Conservation (phyloP, 2,329 filamentous ascomycete species). For the Aspergillus udagawae region DNA sequence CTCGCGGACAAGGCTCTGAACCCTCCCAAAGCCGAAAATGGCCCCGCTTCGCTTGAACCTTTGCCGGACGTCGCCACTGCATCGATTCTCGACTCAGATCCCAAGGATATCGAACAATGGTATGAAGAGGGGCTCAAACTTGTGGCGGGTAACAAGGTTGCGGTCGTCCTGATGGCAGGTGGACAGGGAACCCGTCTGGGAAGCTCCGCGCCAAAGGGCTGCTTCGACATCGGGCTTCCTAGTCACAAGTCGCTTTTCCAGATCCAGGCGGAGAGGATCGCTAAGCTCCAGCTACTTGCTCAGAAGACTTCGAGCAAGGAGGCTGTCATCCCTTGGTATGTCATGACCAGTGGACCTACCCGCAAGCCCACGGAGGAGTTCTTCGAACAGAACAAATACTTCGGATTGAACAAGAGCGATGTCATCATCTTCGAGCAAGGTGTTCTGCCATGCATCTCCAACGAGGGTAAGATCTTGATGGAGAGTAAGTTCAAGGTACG, state of each 20-base stretch:
- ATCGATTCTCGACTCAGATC: conserved; percentile 83
- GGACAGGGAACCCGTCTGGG: conserved; percentile 93
- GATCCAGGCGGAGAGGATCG: conserved; percentile 92
- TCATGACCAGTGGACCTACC: conserved; percentile 98
- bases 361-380: conserved; percentile 87
- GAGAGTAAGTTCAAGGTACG: conserved; percentile 77
- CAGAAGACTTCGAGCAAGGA: conserved; percentile 60
- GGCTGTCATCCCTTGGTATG: conserved; percentile 88
- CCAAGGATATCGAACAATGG: conserved; percentile 76
- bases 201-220: conserved; percentile 93
- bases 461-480: conserved; percentile 94
- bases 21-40: conserved; percentile 59
- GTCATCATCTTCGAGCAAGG: conserved; percentile 95
- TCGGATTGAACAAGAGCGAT: conserved; percentile 80
- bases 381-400: conserved; percentile 86
- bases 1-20: conserved; percentile 79
- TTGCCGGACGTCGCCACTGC: conserved; percentile 82
- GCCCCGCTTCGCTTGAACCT: conserved; percentile 66
- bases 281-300: conserved; percentile 77
- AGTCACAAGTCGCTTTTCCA: conserved; percentile 95
- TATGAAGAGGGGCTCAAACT: conserved; percentile 66
- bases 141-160: conserved; percentile 66
- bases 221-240: conserved; percentile 92
- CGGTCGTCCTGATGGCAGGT: conserved; percentile 93
- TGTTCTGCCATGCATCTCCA: conserved; percentile 92